A percentile compares a stretch with the other conserved stretches of the same genome.
These are phyloP conservation scores for Rhytidiadelphus loreus DNA, from an alignment of 225 moss, liverwort and hornwort species.

Conservation along the genomic window DNA sequence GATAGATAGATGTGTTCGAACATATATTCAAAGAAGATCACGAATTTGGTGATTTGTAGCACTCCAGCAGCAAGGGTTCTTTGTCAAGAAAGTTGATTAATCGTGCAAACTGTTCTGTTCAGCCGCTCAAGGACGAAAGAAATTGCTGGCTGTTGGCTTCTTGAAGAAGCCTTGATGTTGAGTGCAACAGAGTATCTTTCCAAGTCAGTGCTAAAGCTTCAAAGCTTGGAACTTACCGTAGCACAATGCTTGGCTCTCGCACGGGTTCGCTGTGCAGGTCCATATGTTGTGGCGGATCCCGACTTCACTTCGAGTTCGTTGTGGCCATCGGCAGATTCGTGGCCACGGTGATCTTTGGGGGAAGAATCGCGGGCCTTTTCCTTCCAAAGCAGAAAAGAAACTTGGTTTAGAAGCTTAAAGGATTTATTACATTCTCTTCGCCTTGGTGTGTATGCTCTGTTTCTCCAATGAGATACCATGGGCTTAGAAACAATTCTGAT, in stretches of 20 bases:
- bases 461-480: too few species aligned
- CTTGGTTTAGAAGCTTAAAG: not conserved
- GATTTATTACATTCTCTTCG: not conserved
- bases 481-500: not conserved
- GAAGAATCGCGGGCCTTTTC: not conserved
- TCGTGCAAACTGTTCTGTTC: not conserved
- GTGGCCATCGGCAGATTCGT: not conserved
- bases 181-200: not conserved
- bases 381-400: not conserved
- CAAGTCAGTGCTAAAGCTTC: too few species aligned
- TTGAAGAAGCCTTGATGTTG: not conserved
- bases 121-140: not conserved
- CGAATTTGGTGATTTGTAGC: not conserved
- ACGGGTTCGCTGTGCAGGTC: not conserved
- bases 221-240: not conserved
- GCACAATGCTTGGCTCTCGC: not conserved
- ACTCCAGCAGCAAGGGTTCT: not conserved
- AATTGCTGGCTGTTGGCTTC: not conserved
- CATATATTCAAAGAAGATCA: not conserved
- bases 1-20: not conserved
- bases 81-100: not conserved
- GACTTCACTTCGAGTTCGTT: not conserved
- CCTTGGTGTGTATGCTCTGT: not conserved
- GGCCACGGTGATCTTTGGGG: not conserved
- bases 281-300: not conserved